phyloP scores from a whole-genome alignment of 495 filamentous ascomycete species.

The Talaromyces liani region DNA sequence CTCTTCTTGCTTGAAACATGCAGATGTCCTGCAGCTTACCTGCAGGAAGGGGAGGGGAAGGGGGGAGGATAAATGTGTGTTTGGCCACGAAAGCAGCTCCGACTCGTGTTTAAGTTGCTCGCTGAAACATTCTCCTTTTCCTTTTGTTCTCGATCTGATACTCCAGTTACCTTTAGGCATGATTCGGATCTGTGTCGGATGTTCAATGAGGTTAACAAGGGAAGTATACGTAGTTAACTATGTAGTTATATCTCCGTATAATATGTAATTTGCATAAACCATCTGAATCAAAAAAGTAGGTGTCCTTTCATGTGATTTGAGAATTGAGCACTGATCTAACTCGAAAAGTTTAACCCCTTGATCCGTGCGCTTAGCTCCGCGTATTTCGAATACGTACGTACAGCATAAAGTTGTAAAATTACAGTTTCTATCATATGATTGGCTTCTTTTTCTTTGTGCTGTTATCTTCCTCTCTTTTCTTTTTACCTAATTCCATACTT shows the following conservation, averaged over 20 bases:
- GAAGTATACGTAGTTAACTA: neutral
- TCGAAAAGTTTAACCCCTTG: slow-evolving; percentile 2
- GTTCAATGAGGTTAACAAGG: neutral
- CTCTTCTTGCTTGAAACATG: neutral
- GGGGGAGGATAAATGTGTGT: neutral
- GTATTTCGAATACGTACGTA: neutral
- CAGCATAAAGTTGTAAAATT: neutral
- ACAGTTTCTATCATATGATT: neutral
- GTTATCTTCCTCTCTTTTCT: neutral
- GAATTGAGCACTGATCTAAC: neutral
- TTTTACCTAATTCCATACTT: neutral
- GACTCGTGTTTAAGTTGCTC: neutral
- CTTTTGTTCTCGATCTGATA: neutral
- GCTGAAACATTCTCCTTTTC: neutral
- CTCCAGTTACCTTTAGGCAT: neutral
- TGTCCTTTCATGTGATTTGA: neutral
- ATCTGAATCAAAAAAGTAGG: neutral
- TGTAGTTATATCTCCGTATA: neutral
- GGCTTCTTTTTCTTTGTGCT: neutral
- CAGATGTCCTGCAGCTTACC: neutral
- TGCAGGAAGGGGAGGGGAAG: neutral
- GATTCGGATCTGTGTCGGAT: neutral
- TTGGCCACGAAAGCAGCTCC: neutral
- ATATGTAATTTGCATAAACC: neutral
- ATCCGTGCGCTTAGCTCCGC: neutral